Percentiles rank a stretch among this genome's conserved stretches.
These are phyloP conservation scores for Striga asiatica DNA, from an alignment of 257 asterid species.

Conservation along the genomic window DNA sequence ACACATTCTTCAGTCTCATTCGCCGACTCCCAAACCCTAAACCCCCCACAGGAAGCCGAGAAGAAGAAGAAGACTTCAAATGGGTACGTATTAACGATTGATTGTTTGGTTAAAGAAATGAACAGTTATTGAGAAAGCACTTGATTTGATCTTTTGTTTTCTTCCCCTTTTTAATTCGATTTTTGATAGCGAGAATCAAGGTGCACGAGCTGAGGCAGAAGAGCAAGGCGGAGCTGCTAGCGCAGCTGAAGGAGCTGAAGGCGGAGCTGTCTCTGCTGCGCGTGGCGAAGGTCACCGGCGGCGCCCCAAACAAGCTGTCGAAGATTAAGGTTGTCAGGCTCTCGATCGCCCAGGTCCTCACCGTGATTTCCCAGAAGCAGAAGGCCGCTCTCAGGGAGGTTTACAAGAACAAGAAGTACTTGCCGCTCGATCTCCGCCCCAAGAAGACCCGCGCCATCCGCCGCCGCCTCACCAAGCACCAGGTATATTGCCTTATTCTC, in stretches of 20 bases:
- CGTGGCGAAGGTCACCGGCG: constrained; percentile 32
- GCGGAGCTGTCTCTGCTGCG: constrained; percentile 27
- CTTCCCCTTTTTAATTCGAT: neutral
- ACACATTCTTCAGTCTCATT: too few relatives aligned
- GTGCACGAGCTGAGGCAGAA: constrained; percentile 33
- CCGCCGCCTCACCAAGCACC: constrained; percentile 32
- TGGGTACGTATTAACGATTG: too few relatives aligned
- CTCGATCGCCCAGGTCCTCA: constrained; percentile 31
- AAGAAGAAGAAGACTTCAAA: too few relatives aligned
- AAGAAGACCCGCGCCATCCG: constrained; percentile 29
- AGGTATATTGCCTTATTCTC: constrained; percentile 5
- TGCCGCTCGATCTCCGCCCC: constrained; percentile 32
- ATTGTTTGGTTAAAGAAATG: too few relatives aligned
- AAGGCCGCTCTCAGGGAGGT: constrained; percentile 28
- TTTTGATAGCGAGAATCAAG: constrained; percentile 25
- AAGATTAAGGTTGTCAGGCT: constrained; percentile 28
- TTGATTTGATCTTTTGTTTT: neutral
- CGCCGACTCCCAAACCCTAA: too few relatives aligned
- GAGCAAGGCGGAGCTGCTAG: constrained; percentile 22
- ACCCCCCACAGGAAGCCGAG: too few relatives aligned
- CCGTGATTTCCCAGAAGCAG: constrained; percentile 33
- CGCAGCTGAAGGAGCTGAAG: constrained; percentile 32
- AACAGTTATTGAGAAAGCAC: too few relatives aligned
- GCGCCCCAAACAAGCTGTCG: constrained; percentile 32
- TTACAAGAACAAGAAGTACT: constrained; percentile 26